Conservation (phyloP, 2,329 filamentous ascomycete genomes). For the Emergomyces orientalis region DNA sequence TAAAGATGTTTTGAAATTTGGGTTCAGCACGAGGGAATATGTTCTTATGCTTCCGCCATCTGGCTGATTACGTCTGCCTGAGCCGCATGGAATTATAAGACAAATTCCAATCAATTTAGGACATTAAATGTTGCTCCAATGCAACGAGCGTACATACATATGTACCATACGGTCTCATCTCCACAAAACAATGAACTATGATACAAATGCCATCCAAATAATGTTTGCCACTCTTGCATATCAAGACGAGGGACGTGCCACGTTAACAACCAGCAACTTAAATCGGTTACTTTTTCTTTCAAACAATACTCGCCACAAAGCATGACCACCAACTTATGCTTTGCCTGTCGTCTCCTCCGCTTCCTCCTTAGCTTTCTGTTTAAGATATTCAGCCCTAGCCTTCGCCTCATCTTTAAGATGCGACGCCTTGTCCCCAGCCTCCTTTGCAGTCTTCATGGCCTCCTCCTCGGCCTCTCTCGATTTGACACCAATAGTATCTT, state of each 20-base stretch:
- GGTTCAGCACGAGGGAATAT: constrained; percentile 81
- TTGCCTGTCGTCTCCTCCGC: constrained; percentile 21
- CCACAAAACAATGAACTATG: background rate
- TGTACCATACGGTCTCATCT: background rate
- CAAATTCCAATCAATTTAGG: background rate
- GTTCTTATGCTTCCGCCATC: constrained; percentile 70
- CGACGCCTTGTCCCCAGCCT: constrained; percentile 21
- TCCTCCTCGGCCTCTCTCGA: constrained; percentile 33
- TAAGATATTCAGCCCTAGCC: constrained; percentile 27
- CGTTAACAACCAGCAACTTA: background rate
- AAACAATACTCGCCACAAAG: background rate
- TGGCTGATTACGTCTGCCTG: constrained; percentile 11
- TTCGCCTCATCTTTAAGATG: constrained; percentile 17
- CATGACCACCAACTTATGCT: constrained; percentile 10
- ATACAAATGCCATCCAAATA: background rate
- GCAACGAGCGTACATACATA: background rate
- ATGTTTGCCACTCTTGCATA: background rate
- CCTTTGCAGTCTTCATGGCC: constrained; percentile 22
- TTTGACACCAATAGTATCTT: constrained; percentile 34
- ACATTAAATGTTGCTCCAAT: constrained; percentile 7
- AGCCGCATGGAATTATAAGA: background rate
- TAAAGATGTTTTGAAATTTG: constrained; percentile 84
- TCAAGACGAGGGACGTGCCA: background rate
- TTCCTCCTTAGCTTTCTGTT: constrained; percentile 22
- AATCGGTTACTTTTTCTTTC: background rate